phyloP scores from a whole-genome alignment of 257 asterid genomes.

The Plantago elongata region DNA sequence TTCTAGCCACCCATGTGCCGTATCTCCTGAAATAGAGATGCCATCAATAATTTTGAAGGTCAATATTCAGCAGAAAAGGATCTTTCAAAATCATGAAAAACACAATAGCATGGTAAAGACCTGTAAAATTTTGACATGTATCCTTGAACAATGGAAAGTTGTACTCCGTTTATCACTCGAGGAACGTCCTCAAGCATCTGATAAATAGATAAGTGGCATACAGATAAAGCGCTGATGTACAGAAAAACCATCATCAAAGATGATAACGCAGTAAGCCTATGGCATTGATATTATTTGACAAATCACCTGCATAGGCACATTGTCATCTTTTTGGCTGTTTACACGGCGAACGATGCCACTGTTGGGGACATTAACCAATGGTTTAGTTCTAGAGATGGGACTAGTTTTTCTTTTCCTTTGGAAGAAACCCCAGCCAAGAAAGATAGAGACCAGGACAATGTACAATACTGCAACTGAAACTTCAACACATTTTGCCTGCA shows the following conservation, averaged over 20 bases:
- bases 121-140: constrained; percentile 93
- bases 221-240: neutral
- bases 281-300: constrained; percentile 7
- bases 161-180: constrained; percentile 74
- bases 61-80: constrained; percentile 15
- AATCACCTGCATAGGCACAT: constrained; percentile 87
- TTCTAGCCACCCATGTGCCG: constrained; percentile 98
- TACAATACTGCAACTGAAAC: constrained; percentile 69
- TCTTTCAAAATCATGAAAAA: constrained; percentile 14
- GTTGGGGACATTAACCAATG: constrained; percentile 61
- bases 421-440: constrained; percentile 92
- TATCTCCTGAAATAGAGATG: constrained; percentile 68
- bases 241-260: neutral
- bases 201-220: neutral
- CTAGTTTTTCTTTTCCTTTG: constrained; percentile 53
- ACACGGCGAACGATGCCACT: constrained; percentile 65
- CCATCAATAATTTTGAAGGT: constrained; percentile 24
- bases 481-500: constrained; percentile 96
- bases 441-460: constrained; percentile 56
- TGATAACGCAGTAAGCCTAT: neutral
- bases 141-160: constrained; percentile 95
- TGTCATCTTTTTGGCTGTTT: constrained; percentile 78
- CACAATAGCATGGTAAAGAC: constrained; percentile 31
- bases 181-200: constrained; percentile 96
- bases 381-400: constrained; percentile 57